Conservation (phyloP, 805 yeast genomes). For the Metschnikowia vanudenii region DNA sequence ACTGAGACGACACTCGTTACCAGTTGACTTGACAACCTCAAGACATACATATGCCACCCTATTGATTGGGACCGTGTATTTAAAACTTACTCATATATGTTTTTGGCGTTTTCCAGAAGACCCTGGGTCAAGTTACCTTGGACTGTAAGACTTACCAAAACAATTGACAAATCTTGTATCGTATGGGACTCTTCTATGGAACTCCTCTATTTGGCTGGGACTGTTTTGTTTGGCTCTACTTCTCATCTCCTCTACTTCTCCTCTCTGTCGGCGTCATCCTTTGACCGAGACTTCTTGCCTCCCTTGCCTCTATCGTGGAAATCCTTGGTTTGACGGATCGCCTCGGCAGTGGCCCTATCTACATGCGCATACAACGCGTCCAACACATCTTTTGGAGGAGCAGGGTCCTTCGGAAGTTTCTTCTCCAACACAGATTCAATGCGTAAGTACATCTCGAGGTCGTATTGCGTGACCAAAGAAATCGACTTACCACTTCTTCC, state of each 20-base stretch:
- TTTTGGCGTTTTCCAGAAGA: no score
- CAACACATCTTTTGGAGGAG: conserved; percentile 73
- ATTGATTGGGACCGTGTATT: no score
- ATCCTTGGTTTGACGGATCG: conserved; percentile 75
- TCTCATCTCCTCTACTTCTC: conserved; percentile 18
- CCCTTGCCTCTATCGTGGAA: conserved; percentile 44
- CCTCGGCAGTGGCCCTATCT: conserved; percentile 88
- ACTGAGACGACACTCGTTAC: no score
- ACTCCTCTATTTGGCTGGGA: no score
- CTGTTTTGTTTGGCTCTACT: no score
- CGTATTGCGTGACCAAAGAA: conserved; percentile 91
- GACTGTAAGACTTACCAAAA: no score
- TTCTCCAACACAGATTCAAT: conserved; percentile 84
- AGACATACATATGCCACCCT: no score
- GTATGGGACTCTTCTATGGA: no score
- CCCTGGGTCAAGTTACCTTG: no score
- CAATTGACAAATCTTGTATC: no score
- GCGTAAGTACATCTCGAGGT: conserved; percentile 80
- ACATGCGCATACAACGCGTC: conserved; percentile 80
- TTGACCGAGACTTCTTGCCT: conserved; percentile 35
- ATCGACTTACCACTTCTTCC: conserved; percentile 87
- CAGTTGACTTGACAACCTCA: no score
- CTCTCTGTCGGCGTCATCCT: conserved; percentile 37
- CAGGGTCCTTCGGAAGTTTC: conserved; percentile 77
- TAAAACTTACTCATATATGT: no score